Evolutionary conservation across 148 eudicot species (phyloP).

Genomic region (Cornus suecica): DNA sequence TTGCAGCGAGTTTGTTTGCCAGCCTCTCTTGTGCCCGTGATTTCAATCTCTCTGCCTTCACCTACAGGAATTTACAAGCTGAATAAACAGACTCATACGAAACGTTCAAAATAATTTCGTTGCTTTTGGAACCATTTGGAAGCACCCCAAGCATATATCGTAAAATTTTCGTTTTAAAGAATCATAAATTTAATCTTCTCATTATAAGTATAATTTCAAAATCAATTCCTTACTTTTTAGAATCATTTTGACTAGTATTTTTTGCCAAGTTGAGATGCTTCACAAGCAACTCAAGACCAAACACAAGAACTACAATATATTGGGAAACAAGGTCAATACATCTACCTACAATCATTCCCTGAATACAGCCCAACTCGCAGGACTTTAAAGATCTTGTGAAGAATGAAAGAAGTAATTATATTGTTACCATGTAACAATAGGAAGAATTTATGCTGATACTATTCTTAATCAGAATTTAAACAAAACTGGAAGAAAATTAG

Average conservation of each 20-base stretch:
- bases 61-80: conserved; percentile 32
- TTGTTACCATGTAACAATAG: neutral
- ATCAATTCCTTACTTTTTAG: neutral
- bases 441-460: neutral
- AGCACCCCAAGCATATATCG: neutral
- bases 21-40: conserved; percentile 87
- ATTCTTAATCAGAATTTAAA: too few species aligned
- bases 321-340: too few species aligned
- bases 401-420: too few species aligned
- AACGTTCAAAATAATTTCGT: neutral
- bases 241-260: neutral
- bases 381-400: too few species aligned
- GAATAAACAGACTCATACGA: neutral
- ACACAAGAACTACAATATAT: too few species aligned
- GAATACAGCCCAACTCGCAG: too few species aligned
- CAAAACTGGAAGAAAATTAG: neutral
- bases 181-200: neutral
- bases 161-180: neutral
- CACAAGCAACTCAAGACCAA: too few species aligned
- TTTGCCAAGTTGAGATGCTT: neutral
- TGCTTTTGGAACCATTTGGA: neutral
- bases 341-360: too few species aligned
- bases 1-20: conserved; percentile 66
- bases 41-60: conserved; percentile 79
- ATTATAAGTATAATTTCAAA: neutral